A percentile compares a stretch with the other conserved stretches of the same genome.
Conservation (phyloP, 257 asterid genomes). For the Solanum appendiculatum region DNA sequence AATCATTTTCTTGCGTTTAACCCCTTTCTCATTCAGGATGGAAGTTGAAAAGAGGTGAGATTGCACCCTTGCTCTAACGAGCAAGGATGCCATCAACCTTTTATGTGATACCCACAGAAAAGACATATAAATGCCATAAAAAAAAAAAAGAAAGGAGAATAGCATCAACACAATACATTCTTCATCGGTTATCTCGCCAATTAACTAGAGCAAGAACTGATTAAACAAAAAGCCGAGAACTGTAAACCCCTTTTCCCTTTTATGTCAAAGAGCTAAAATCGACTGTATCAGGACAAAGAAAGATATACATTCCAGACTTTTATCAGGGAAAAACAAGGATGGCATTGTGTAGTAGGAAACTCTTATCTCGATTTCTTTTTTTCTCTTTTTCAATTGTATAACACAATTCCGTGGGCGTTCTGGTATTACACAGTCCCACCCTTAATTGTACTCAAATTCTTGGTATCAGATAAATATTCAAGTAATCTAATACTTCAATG, state of each 20-base stretch:
- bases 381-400: not conserved
- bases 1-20: not conserved
- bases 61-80: not conserved
- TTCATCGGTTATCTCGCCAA: not conserved
- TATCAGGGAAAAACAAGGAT: not conserved
- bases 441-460: not conserved
- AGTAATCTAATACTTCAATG: not conserved
- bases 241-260: not conserved
- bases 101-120: not conserved
- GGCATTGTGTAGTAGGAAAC: not conserved
- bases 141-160: not conserved
- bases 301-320: not conserved
- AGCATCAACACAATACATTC: not conserved
- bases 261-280: not conserved
- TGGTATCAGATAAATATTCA: not conserved
- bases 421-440: not conserved
- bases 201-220: not conserved
- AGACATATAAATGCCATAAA: not conserved
- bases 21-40: not conserved
- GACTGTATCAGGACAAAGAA: not conserved
- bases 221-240: not conserved
- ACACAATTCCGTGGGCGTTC: not conserved
- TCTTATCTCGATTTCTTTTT: not conserved
- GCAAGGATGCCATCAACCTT: not conserved
- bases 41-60: not conserved